These are phyloP conservation scores for Lentinula aciculospora DNA, from an alignment of 768 basidiomycete species.

Conservation along the genomic window DNA sequence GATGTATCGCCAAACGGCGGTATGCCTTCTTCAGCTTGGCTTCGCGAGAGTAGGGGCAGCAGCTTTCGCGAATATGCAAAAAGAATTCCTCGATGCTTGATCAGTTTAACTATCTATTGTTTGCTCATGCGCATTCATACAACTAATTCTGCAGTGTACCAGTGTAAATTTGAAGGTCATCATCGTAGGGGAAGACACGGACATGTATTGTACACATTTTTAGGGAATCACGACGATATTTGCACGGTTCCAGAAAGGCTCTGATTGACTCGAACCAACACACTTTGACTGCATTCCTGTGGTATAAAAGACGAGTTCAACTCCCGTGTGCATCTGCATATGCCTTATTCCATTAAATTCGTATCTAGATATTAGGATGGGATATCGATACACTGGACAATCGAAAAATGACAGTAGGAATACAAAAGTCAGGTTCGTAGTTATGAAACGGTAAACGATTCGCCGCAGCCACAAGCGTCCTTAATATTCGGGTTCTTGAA, in stretches of 20 bases:
- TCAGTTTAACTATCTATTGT: not conserved
- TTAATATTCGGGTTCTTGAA: constrained; percentile 92
- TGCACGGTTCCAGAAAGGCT: not conserved
- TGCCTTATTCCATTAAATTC: not conserved
- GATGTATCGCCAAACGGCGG: constrained; percentile 69
- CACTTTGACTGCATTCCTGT: no score
- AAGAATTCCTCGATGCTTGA: constrained; percentile 59
- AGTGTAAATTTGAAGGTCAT: not conserved
- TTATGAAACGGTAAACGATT: constrained; percentile 72
- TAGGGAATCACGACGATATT: not conserved
- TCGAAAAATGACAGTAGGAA: not conserved
- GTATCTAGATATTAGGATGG: not conserved
- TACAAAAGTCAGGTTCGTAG: constrained; percentile 17
- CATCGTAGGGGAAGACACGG: no score
- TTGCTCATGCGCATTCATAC: not conserved
- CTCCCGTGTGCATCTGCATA: not conserved
- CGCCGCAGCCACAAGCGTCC: constrained; percentile 93
- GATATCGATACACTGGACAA: constrained; percentile 7
- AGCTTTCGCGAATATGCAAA: constrained; percentile 75
- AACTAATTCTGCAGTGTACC: not conserved
- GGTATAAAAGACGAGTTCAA: not conserved
- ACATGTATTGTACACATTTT: not conserved
- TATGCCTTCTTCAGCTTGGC: constrained; percentile 67
- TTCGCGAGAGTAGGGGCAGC: constrained; percentile 69
- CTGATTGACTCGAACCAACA: not conserved